phyloP scores from a whole-genome alignment of 148 eudicot species.

The Limonium bicolor region DNA sequence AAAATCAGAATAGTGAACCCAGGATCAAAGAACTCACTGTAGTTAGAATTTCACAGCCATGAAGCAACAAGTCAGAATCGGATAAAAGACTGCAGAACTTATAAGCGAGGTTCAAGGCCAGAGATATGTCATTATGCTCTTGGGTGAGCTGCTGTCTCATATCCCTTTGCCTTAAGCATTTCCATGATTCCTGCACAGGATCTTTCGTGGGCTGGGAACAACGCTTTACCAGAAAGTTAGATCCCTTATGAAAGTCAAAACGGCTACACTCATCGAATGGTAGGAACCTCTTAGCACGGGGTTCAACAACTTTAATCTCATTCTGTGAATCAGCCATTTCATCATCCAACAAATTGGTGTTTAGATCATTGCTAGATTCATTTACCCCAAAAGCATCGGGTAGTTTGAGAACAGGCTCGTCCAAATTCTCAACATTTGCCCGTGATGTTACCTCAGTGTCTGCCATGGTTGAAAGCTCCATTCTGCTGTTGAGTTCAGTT shows the following conservation, averaged over 20 bases:
- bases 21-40: constrained; percentile 23
- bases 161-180: constrained; percentile 40
- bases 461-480: constrained; percentile 17
- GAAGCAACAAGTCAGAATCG: constrained; percentile 60
- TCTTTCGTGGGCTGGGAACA: constrained; percentile 10
- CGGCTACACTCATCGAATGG: constrained; percentile 92
- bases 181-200: constrained; percentile 66
- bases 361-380: constrained; percentile 12
- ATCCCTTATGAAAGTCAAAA: constrained; percentile 38
- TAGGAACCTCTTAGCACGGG: constrained; percentile 39
- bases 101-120: constrained; percentile 25
- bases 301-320: constrained; percentile 27
- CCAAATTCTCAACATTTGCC: constrained; percentile 5
- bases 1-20: too few relatives aligned
- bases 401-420: constrained; percentile 10
- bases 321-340: constrained; percentile 48
- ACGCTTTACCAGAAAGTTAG: constrained; percentile 20
- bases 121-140: constrained; percentile 35
- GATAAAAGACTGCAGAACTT: constrained; percentile 57
- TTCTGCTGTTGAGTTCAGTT: constrained; percentile 41
- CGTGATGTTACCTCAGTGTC: constrained; percentile 22
- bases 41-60: constrained; percentile 30
- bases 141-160: constrained; percentile 28
- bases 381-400: constrained; percentile 11
- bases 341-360: constrained; percentile 19